A percentile compares a stretch with the other conserved stretches of the same genome.
These are phyloP conservation scores for Strombidium stylifer DNA, from an alignment of 73 alveolate species.

Conservation along the genomic window DNA sequence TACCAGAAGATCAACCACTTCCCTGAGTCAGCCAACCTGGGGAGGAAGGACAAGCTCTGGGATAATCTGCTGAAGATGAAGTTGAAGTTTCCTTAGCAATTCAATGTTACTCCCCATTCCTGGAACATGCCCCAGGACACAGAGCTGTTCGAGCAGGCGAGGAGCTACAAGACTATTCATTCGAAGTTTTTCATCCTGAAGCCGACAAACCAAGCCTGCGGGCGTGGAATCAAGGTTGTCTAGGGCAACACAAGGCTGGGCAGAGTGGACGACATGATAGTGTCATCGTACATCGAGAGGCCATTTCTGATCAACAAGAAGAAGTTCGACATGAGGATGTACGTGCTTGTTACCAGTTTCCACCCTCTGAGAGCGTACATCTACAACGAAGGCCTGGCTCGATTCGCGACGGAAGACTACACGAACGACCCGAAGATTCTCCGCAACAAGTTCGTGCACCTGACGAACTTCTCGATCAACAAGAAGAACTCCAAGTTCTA, in stretches of 20 bases:
- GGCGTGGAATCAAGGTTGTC: constrained; percentile 58
- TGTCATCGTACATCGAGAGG: constrained; percentile 34
- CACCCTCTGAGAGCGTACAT: constrained; percentile 61
- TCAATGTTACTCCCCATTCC: constrained; percentile 22
- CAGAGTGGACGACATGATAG: constrained; percentile 36
- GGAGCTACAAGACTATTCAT: constrained; percentile 1
- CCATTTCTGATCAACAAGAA: constrained; percentile 66
- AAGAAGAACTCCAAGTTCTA: constrained; percentile 65
- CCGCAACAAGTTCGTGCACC: constrained; percentile 50
- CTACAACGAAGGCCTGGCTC: constrained; percentile 56
- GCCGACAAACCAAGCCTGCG: constrained; percentile 67
- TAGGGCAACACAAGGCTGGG: constrained; percentile 47
- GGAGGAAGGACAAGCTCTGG: constrained; percentile 93
- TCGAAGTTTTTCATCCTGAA: constrained; percentile 4
- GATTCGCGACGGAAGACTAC: constrained; percentile 69
- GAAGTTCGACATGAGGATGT: constrained; percentile 74
- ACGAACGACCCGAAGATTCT: constrained; percentile 18
- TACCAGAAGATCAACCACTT: constrained; percentile 86
- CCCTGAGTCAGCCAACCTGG: constrained; percentile 84
- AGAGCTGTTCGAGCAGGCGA: neutral
- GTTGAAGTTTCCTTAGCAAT: constrained; percentile 45
- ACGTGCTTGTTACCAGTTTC: constrained; percentile 65
- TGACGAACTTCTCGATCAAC: constrained; percentile 73
- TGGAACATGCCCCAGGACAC: constrained; percentile 19
- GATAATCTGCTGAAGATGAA: constrained; percentile 63